Evolutionary conservation across 352 stramenopile species (phyloP), one percentile per base, ranked within the genome.

Genomic region (Discostella stelligera): DNA sequence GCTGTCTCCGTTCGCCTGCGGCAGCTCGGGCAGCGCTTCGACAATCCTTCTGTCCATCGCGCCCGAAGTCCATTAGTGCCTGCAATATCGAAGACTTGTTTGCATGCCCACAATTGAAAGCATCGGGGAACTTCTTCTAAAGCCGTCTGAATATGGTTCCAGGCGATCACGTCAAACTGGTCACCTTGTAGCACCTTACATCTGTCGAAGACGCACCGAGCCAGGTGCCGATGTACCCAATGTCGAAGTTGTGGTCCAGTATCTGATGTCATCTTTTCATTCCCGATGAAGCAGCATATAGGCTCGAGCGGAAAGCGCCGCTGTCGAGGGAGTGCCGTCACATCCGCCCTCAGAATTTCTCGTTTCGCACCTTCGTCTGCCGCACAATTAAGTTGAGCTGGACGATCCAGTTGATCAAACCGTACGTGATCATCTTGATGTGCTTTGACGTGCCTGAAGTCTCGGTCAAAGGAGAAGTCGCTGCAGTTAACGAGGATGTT

Each of bases 311-410:
- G 62, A 46, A 70, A 50, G 13, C 18, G 0, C 1, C 6, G 0
- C 32, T n/a, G 18, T 27, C 14, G 46, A 18, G 3, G n/a, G 46
- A 23, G 14, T 5, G 46, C 14, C n/a, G 3, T 53, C 21, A 11
- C 7, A 21, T 3, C 53, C 2, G n/a, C n/a, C 7, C 2, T 23
- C 41, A 21, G 49, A 23, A 70, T 21, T 0, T 8, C 62, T 30
- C 25, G 39, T 37, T 70, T 70, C 9, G 62, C 62, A 6, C 20
- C 10, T 3, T 14, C 21, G 27, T 70, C 62, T 48, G 60, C 60
- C 2, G 20, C 8, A 16, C 62, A 70, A 20, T 70, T 70, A 0
- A 70, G 62, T 70, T 70, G 62, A 6, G 49, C 46, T 48, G 3
- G 3, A 6, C 46, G 21, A 18, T 18, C 0, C 13, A 70, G 49